Percentiles rank a stretch among this genome's conserved stretches.
Evolutionary conservation across 768 basidiomycete genomes (phyloP).

Genomic region (Mycena maculata): DNA sequence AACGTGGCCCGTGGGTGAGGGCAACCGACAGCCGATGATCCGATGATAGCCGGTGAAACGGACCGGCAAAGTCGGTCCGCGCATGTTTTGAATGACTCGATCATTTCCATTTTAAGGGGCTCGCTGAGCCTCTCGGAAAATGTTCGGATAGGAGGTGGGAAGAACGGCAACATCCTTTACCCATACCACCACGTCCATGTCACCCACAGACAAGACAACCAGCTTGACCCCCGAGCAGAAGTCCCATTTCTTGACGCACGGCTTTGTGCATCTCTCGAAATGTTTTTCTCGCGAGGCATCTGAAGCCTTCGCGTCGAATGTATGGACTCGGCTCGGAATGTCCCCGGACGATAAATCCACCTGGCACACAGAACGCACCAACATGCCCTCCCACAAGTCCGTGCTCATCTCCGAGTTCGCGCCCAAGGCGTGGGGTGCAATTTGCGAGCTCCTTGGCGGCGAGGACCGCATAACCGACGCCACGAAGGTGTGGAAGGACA

Average conservation of each 20-base stretch:
- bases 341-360: slow-evolving; percentile 65
- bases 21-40: too few relatives aligned
- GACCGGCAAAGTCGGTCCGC: too few relatives aligned
- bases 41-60: too few relatives aligned
- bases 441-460: slow-evolving; percentile 69
- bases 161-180: background rate
- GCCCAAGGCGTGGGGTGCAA: slow-evolving; percentile 71
- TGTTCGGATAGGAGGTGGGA: background rate
- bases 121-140: too few relatives aligned
- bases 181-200: slow-evolving; percentile 9
- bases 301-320: slow-evolving; percentile 58
- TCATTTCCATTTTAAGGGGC: too few relatives aligned
- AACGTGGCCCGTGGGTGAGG: too few relatives aligned
- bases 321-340: slow-evolving; percentile 65
- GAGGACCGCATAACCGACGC: slow-evolving; percentile 66
- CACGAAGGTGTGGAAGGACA: slow-evolving; percentile 65
- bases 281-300: slow-evolving; percentile 67
- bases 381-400: slow-evolving; percentile 65
- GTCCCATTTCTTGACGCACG: slow-evolving; percentile 65
- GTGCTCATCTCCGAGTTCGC: slow-evolving; percentile 61
- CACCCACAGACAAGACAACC: background rate
- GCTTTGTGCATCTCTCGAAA: slow-evolving; percentile 63
- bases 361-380: slow-evolving; percentile 64
- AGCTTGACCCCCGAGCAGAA: slow-evolving; percentile 56
- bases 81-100: too few relatives aligned